Evolutionary conservation across 2,329 filamentous ascomycete genomes (phyloP).

Genomic region (Colletotrichum noveboracense): DNA sequence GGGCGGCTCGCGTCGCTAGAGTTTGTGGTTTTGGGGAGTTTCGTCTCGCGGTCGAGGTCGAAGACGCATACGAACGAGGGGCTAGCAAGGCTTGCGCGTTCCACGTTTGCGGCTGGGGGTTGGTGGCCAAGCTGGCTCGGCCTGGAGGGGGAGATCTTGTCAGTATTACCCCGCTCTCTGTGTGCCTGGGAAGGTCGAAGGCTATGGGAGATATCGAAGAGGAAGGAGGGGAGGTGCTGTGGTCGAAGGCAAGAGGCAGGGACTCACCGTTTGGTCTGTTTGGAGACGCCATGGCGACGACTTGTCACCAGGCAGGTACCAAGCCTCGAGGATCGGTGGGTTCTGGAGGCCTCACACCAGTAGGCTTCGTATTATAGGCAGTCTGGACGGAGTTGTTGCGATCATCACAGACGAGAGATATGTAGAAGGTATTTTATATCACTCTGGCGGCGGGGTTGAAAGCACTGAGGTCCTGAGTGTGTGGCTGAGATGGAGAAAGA

Average conservation of each 20-base stretch:
- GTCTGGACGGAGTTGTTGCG: neutral
- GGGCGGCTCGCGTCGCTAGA: slow-evolving; percentile 13
- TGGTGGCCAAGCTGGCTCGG: slow-evolving; percentile 11
- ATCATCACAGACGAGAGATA: slow-evolving; percentile 13
- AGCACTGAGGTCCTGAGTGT: neutral
- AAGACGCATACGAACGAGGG: slow-evolving; percentile 13
- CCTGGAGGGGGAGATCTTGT: neutral
- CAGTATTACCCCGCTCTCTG: neutral
- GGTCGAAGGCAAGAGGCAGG: neutral
- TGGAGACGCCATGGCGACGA: slow-evolving; percentile 20
- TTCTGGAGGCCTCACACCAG: neutral
- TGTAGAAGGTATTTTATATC: neutral
- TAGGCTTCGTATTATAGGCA: slow-evolving; percentile 4
- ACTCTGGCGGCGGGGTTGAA: neutral
- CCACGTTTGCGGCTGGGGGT: slow-evolving; percentile 18
- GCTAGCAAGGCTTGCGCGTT: slow-evolving; percentile 20
- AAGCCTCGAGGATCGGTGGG: neutral
- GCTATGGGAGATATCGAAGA: neutral
- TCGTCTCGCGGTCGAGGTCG: slow-evolving; percentile 1
- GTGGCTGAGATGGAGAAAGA: neutral
- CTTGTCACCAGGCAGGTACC: neutral
- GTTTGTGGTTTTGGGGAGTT: slow-evolving; percentile 8
- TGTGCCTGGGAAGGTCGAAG: neutral
- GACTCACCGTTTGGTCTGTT: slow-evolving; percentile 20
- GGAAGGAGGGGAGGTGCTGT: neutral